Base-by-base conservation (phyloP, 2,329 filamentous ascomycete species). In the Aschersonia sp. region DNA sequence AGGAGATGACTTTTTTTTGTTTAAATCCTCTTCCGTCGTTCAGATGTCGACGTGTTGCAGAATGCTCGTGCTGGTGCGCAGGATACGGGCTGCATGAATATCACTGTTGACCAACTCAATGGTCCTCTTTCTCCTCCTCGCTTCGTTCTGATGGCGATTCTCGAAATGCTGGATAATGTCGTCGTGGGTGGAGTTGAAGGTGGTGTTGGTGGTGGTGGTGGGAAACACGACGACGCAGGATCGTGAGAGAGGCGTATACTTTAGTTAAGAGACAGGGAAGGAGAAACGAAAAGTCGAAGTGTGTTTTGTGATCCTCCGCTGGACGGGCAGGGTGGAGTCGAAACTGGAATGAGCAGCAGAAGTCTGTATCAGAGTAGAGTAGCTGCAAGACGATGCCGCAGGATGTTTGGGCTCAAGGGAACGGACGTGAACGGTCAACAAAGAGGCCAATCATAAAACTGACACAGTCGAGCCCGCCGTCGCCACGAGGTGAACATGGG, bases 341-440 rank as follows among this genome's bases (percentile, higher is more conserved):
- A n/a, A 48, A 42, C 43, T 30, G n/a, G 30, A 22, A 35, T 32
- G 30, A 30, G 10, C 8, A 33, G 41, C 37, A 31, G 30, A 44
- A 37, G 11, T 41, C 40, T 32, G 43, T 42, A 42, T 40, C 30
- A 41, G 37, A 42, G 37, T 33, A 30, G 8, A 37, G 35, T 37
- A 37, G 30, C 42, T 35, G n/a, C 33, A 42, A 40, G 43, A 8
- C 11, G 33, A 29, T 42, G 43, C 12, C 29, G 40, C 35, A 32
- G 43, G 11, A 37, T 30, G 37, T 42, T 46, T 42, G 33, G 46
- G 14, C 43, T 31, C 33, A 12, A 33, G 35, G 14, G 32, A 14
- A 44, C 6, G 52, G 49, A 46, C 51, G 46, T 49, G 51, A 50
- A 47, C 47, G 50, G 52, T 37, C 35, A 12, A 37, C 8, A 37